Evolutionary conservation across 176 grass and related monocot genomes (phyloP).

Genomic region (Bonia amplexicaulis): DNA sequence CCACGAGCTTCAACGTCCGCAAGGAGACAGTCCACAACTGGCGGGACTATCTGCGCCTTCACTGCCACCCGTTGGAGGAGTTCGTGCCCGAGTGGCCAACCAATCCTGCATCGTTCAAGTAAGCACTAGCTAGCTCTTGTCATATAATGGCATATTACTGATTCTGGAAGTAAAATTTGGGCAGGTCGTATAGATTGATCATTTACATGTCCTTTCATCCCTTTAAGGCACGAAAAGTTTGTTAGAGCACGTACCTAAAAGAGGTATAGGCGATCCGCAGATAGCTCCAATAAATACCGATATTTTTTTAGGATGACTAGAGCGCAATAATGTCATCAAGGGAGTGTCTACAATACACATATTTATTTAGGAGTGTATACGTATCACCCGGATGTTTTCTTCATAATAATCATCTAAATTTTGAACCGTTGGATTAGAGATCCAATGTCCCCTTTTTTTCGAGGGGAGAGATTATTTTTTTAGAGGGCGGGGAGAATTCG

Average conservation of each 20-base stretch:
- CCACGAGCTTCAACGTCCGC: constrained; percentile 74
- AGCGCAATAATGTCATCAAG: neutral
- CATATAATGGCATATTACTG: neutral
- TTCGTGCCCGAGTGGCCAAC: constrained; percentile 70
- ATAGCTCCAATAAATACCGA: neutral
- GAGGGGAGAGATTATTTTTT: no score
- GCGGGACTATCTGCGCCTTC: constrained; percentile 71
- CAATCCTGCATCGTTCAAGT: constrained; percentile 70
- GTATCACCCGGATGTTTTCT: no score
- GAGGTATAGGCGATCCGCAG: neutral
- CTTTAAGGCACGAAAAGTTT: neutral
- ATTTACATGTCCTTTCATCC: neutral
- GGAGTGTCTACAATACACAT: neutral
- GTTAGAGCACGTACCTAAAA: neutral
- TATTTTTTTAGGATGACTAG: neutral
- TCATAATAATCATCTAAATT: no score
- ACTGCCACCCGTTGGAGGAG: constrained; percentile 64
- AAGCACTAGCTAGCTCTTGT: constrained; percentile 31
- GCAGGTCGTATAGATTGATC: neutral
- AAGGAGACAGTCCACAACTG: constrained; percentile 80
- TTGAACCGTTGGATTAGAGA: no score
- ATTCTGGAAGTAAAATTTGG: neutral
- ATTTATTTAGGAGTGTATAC: no score
- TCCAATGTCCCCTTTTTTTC: no score
- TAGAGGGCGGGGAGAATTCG: no score